Base-by-base conservation (phyloP, 208 protist genomes). In the Herpetomonas samuelpessoai region DNA sequence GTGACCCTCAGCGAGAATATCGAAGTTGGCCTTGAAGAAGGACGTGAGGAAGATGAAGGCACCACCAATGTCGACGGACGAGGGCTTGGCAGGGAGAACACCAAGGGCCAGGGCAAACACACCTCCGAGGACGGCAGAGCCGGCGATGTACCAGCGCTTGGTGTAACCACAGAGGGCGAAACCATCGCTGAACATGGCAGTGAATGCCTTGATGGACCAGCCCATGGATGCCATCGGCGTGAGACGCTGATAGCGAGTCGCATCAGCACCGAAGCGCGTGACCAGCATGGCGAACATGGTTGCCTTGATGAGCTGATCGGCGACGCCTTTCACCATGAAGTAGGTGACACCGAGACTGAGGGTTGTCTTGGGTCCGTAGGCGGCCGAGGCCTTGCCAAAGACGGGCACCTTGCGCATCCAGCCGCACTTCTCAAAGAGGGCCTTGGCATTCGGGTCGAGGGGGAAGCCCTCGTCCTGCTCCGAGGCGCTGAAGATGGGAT, bases 1-100 rank as follows among this genome's bases (percentile, higher is more conserved):
- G 57, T 83, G 78, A 21, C 85, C 85, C 60, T 92, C 71, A 3
- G 79, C 82, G 10, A 92, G 74, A 48, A 88, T 84, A 58, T 92
- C 85, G 35, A 92, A 59, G 53, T 82, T 85, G 24, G 78, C 74
- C 62, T 79, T 86, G 49, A 72, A 62, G 47, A 75, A 87, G 22
- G 44, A 52, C 7, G 66, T 73, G 19, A 88, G 55, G 57, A 88
- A 86, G 62, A 86, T 65, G 30, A 88, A 67, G n/a, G 56, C 73
- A 14, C 29, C 57, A 2, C 59, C 81, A 9, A 61, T 54, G 19
- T 75, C 38, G 24, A 70, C 81, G 48, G 68, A 75, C n/a, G 62
- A 57, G 35, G 25, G 24, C 58, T 65, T 76, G 18, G 50, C 51
- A 3, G 85, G 81, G 4, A 87, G 68, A 0, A 79, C 48, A 26